These are phyloP conservation scores for Diplogelasinospora grovesii DNA, from an alignment of 495 filamentous ascomycete genomes.

Conservation along the genomic window DNA sequence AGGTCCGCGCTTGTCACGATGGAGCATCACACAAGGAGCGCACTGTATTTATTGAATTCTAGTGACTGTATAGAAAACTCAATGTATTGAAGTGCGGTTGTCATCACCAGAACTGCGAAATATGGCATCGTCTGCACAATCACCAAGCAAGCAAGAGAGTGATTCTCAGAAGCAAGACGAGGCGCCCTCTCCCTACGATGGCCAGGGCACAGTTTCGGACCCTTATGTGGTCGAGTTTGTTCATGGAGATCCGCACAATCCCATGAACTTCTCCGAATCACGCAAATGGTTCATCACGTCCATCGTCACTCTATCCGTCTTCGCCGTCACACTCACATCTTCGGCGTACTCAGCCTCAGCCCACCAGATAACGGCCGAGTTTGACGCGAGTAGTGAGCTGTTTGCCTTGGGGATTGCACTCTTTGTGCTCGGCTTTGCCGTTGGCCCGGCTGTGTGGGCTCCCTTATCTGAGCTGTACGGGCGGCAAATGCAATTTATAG, in stretches of 20 bases:
- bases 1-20: no score
- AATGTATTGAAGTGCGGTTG: no score
- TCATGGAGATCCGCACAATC: conserved; percentile 63
- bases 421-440: conserved; percentile 68
- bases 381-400: conserved; percentile 52
- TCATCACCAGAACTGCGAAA: no score
- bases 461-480: conserved; percentile 65
- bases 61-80: no score
- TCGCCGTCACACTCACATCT: conserved; percentile 70
- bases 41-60: no score
- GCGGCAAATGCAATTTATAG: conserved; percentile 60
- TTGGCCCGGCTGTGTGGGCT: conserved; percentile 61
- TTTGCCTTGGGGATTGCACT: conserved; percentile 63
- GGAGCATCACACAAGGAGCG: no score
- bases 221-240: conserved; percentile 73
- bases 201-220: conserved; percentile 67
- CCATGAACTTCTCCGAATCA: conserved; percentile 50
- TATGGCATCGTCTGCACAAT: no score
- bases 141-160: no score
- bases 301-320: conserved; percentile 57
- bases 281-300: conserved; percentile 70
- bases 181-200: no score
- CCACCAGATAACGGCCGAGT: conserved; percentile 49
- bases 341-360: conserved; percentile 71
- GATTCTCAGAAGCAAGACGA: no score